Base-by-base conservation (phyloP, 176 grass and related monocot genomes). In the Oryza longistaminata region DNA sequence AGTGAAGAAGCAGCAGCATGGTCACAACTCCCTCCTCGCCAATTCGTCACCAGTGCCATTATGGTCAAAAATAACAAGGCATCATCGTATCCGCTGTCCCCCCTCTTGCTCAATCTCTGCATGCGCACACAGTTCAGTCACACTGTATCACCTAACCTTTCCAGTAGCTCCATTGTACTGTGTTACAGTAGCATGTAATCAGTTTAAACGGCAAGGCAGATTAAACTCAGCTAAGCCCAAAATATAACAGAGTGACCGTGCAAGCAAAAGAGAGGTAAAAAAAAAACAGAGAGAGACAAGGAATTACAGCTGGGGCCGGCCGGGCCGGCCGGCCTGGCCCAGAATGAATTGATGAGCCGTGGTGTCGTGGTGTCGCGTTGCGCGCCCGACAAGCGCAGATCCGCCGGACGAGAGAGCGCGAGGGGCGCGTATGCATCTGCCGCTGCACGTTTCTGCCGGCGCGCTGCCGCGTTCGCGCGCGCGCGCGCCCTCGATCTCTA, bases 301-400 rank as follows among this genome's bases (percentile, higher is more conserved):
- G 50, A 53, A 69, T 19, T n/a, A 24, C 45, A 44, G 40, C 15
- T 24, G 55, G 52, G 52, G 6, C 39, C 40, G 9, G 40, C 8
- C 40, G 25, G 17, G 33, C 12, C 16, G 17, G 33, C 12, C 16
- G 50, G 34, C 34, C 34, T 72, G 80, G 73, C 21, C 68, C 35
- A 45, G 31, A 29, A 70, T 81, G 17, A 61, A 87, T 87, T 87
- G 80, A 87, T 87, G 88, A 74, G 24, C 34, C 70, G 43, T 22
- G 75, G 0, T 40, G 88, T 90, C 75, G 69, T 75, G 48, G 70
- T 83, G 85, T 90, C 80, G 75, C 74, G 75, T 75, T 83, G 85
- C 70, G 80, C 80, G 75, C 40, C 68, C 75, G 62, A 58, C 75
- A 75, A 87, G 45, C 80, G 70, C 76, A 70, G 88, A 90, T 90